Conservation (phyloP, 306 rosid genomes). For the Herpetospermum pedunculosum region DNA sequence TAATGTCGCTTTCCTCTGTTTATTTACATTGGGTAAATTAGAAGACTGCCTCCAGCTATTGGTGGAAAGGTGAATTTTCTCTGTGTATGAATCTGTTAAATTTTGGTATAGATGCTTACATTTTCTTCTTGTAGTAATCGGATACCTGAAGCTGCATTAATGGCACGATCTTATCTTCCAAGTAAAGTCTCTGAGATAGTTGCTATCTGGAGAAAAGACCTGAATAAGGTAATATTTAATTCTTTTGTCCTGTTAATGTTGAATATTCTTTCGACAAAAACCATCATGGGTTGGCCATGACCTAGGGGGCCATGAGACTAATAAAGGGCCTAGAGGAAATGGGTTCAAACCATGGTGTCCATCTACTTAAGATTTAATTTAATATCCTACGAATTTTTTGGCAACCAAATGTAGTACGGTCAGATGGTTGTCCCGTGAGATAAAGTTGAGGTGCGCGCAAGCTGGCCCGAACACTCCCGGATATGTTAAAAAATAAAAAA, state of each 20-base stretch:
- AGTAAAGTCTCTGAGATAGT: conserved; percentile 93
- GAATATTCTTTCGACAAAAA: no score
- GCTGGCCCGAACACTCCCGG: no score
- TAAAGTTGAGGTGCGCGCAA: no score
- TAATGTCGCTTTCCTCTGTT: conserved; percentile 91
- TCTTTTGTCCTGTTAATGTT: not conserved
- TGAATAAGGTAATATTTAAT: conserved; percentile 56
- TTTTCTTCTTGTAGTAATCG: conserved; percentile 53
- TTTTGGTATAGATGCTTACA: not conserved
- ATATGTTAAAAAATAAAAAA: no score
- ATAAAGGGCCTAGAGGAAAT: no score
- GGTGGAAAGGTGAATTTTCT: conserved; percentile 64
- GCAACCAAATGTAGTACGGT: no score
- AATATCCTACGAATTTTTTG: no score
- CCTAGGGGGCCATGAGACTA: no score
- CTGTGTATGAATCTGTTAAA: not conserved
- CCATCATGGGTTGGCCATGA: no score
- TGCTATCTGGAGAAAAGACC: conserved; percentile 85
- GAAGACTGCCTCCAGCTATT: conserved; percentile 95
- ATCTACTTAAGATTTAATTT: no score
- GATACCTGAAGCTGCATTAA: conserved; percentile 96
- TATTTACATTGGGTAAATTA: conserved; percentile 88
- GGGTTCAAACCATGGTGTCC: no score
- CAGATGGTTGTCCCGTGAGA: no score
- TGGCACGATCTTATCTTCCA: conserved; percentile 98